These are phyloP conservation scores for Acer yangbiense DNA, from an alignment of 345 rosid genomes.

Conservation along the genomic window DNA sequence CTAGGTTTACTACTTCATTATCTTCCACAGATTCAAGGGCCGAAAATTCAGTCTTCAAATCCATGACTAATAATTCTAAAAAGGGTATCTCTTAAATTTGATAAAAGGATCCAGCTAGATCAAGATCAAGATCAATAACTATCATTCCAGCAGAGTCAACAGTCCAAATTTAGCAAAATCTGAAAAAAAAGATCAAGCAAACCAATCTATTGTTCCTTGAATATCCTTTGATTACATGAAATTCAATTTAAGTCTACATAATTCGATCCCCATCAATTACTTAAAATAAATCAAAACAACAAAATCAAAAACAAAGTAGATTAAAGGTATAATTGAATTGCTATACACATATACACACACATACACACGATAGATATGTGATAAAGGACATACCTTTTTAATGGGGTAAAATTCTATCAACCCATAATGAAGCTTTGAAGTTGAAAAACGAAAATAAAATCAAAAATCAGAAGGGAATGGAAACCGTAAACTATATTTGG, in stretches of 20 bases:
- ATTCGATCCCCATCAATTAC: slow-evolving; percentile 1
- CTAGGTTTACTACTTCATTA: slow-evolving; percentile 36
- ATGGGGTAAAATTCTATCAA: slow-evolving; percentile 4
- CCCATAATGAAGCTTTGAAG: slow-evolving; percentile 34
- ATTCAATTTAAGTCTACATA: slow-evolving; percentile 17
- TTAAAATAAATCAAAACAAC: background rate
- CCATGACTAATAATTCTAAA: slow-evolving; percentile 34
- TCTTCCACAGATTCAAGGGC: slow-evolving; percentile 56
- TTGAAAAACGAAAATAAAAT: slow-evolving; percentile 20
- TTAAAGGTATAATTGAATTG: slow-evolving; percentile 2
- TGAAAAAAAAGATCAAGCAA: slow-evolving; percentile 29
- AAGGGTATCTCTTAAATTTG: slow-evolving; percentile 17
- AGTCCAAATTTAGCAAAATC: slow-evolving; percentile 35
- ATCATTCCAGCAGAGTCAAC: slow-evolving; percentile 52
- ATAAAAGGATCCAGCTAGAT: slow-evolving; percentile 32
- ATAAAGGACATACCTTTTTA: slow-evolving; percentile 46
- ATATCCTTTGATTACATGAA: slow-evolving; percentile 20
- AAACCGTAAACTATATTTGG: slow-evolving; percentile 45
- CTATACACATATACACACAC: background rate
- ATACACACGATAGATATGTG: background rate
- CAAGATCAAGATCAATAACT: slow-evolving; percentile 58
- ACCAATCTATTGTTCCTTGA: slow-evolving; percentile 14
- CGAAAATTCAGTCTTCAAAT: slow-evolving; percentile 43
- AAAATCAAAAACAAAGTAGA: slow-evolving; percentile 10
- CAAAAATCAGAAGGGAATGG: slow-evolving; percentile 28